Percentiles rank a stretch among this genome's conserved stretches.
Evolutionary conservation across 257 asterid species (phyloP).

Genomic region (Lantana camara): DNA sequence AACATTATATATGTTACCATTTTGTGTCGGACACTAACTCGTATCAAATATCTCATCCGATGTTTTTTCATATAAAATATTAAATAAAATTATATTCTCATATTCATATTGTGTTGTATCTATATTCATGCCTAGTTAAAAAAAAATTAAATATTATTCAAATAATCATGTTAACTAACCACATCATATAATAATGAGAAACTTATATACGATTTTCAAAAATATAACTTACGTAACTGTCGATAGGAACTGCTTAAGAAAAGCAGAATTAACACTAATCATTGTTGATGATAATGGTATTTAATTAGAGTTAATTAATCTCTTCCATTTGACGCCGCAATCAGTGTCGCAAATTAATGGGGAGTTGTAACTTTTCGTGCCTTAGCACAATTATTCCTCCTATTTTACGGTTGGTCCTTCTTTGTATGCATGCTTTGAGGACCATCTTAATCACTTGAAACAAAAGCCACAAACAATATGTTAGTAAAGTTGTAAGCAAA

Average conservation of each 20-base stretch:
- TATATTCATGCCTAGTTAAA: too few relatives aligned
- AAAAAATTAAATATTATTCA: too few relatives aligned
- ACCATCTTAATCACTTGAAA: neutral
- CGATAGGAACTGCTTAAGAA: neutral
- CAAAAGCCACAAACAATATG: slow-evolving; percentile 16
- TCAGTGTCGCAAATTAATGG: neutral
- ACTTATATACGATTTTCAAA: neutral
- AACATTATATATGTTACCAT: too few relatives aligned
- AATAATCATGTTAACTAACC: too few relatives aligned
- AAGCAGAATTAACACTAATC: neutral
- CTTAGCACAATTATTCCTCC: neutral
- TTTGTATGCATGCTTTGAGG: neutral
- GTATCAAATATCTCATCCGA: too few relatives aligned
- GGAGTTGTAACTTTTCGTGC: neutral
- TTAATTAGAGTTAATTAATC: neutral
- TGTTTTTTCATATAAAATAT: too few relatives aligned
- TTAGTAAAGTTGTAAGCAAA: neutral
- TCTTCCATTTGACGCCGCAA: neutral
- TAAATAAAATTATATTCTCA: too few relatives aligned
- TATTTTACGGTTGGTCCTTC: neutral
- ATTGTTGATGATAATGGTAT: neutral
- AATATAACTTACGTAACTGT: neutral
- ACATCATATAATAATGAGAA: too few relatives aligned
- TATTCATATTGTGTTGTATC: too few relatives aligned
- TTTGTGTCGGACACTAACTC: too few relatives aligned